Evolutionary conservation across 805 yeast species (phyloP).

Genomic region (Lipomyces lipofer): DNA sequence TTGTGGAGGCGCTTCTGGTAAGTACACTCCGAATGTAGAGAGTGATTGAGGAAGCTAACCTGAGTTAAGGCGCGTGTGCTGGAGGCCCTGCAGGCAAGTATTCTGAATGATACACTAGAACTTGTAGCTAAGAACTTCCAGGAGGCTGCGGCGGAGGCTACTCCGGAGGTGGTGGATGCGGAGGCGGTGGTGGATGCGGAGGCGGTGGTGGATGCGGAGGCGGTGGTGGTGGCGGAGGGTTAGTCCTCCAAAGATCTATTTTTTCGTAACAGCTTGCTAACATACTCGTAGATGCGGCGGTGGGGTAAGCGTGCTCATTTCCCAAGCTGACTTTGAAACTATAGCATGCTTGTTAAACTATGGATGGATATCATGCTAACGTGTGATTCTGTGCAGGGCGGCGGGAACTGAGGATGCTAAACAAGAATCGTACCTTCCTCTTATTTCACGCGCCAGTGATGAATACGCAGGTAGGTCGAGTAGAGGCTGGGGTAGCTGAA

Average conservation of each 20-base stretch:
- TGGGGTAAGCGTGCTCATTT: conserved; percentile 1
- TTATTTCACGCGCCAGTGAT: neutral
- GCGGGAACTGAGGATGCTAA: neutral
- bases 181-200: conserved; percentile 2
- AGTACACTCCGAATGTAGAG: neutral
- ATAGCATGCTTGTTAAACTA: neutral
- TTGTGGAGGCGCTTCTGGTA: conserved; percentile 1
- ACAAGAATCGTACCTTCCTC: neutral
- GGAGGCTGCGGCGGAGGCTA: neutral
- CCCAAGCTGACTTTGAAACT: neutral
- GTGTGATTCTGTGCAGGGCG: neutral
- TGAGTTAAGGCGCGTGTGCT: neutral
- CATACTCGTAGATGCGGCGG: neutral
- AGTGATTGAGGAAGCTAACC: neutral
- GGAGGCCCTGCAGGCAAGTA: conserved; percentile 2
- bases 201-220: neutral
- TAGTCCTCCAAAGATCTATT: neutral
- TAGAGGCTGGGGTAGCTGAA: neutral
- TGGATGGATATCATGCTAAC: neutral
- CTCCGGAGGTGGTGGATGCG: neutral
- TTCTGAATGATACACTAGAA: neutral
- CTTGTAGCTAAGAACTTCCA: neutral
- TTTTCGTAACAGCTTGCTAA: neutral
- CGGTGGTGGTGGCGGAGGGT: neutral
- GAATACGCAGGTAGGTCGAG: neutral